Evolutionary conservation across 106 monocot genomes (phyloP), one percentile per base, ranked within the genome.

Genomic region (Dactylorhiza incarnata): DNA sequence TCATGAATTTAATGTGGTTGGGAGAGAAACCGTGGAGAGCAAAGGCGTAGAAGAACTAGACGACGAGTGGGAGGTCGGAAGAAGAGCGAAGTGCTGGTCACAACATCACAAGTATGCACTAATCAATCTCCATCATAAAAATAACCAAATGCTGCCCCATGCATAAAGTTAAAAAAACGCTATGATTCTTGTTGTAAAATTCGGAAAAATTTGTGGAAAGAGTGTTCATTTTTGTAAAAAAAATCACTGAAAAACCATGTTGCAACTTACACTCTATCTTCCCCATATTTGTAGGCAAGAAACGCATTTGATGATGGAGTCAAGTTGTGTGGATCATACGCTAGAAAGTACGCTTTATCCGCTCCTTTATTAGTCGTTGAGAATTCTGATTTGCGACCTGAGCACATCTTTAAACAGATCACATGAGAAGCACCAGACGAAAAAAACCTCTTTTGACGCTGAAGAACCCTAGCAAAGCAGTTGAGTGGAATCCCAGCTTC

Each of bases 401-500:
- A 83, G 46, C 78, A 81, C 9, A 85, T 68, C 65, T 73, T 79
- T 53, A 86, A 77, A 76, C 86, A 86, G 46, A 93, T 82, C 48
- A 79, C 80, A 49, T 74, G 77, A 76, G 82, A 71, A 81, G 76
- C 62, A 74, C 88, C 79, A 19, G 80, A 68, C n/a, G 84, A 81
- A 55, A 86, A 79, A 3, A 83, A 51, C 73, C 73, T 93, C 74
- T 74, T 87, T 61, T 79, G 90, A 72, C 88, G 78, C 48, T 83
- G 85, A 25, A 89, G 29, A 14, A 83, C 76, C 82, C 77, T 86
- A 15, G 90, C 58, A 78, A 96, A 96, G 78, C 95, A 96, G 50
- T 75, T 87, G 15, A 90, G 81, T 44, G 84, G 90, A 65, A 74
- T 68, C 65, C 82, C 81, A n/a, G 81, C 49, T 67, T 95, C 93